Evolutionary conservation across 805 yeast species (phyloP).

Genomic region (Ogataea zsoltii): DNA sequence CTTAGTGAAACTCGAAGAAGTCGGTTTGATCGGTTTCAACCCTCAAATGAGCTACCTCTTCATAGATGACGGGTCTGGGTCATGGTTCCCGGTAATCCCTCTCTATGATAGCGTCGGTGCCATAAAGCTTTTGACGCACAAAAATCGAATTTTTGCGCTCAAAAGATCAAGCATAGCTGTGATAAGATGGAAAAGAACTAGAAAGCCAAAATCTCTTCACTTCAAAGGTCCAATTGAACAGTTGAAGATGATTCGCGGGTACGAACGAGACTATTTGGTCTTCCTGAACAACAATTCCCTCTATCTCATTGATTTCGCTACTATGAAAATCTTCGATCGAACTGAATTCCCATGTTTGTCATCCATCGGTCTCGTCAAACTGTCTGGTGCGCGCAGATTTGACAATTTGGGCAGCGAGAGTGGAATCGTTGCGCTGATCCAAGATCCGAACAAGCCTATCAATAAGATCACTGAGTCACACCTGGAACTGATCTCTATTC

Average conservation of each 20-base stretch:
- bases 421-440: not conserved
- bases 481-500: not conserved
- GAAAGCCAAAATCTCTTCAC: not conserved
- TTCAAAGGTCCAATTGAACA: slow-evolving; percentile 6
- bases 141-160: not conserved
- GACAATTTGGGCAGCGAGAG: slow-evolving; percentile 1
- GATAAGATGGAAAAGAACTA: not conserved
- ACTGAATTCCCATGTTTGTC: no score
- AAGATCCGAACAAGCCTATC: not conserved
- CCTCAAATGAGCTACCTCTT: slow-evolving; percentile 1
- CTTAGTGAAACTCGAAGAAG: not conserved
- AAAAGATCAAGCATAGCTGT: not conserved
- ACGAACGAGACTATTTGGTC: not conserved
- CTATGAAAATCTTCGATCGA: not conserved
- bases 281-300: not conserved
- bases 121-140: not conserved
- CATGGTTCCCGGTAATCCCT: not conserved
- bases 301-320: not conserved
- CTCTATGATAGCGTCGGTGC: slow-evolving; percentile 5
- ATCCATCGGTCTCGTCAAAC: not conserved
- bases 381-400: not conserved
- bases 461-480: not conserved
- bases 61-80: not conserved
- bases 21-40: slow-evolving; percentile 4
- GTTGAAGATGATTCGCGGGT: slow-evolving; percentile 2